These are phyloP conservation scores for Dalbergia oliveri DNA, from an alignment of 306 rosid species.

Conservation along the genomic window DNA sequence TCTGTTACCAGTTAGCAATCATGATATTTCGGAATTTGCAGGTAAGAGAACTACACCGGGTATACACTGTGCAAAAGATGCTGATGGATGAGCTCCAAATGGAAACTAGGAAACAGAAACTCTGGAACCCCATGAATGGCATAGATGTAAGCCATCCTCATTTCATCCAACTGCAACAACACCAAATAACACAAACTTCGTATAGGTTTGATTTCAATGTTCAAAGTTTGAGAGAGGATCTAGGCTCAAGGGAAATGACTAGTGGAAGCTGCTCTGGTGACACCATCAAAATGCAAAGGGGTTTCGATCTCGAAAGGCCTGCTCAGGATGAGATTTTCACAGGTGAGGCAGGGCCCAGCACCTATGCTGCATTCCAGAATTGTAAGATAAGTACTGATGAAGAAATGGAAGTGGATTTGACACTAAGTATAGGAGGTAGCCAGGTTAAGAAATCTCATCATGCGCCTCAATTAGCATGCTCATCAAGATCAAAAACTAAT, in stretches of 20 bases:
- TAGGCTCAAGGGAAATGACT: slow-evolving; percentile 53
- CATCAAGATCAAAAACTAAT: slow-evolving; percentile 45
- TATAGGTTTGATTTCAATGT: slow-evolving; percentile 48
- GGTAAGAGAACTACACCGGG: slow-evolving; percentile 87
- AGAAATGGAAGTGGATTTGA: slow-evolving; percentile 81
- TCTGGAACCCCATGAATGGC: slow-evolving; percentile 52
- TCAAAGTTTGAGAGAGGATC: slow-evolving; percentile 61
- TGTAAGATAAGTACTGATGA: slow-evolving; percentile 52
- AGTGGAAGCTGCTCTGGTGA: slow-evolving; percentile 70
- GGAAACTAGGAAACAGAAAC: slow-evolving; percentile 53
- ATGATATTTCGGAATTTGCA: slow-evolving; percentile 51
- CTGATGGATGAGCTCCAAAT: slow-evolving; percentile 71
- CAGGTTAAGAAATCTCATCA: slow-evolving; percentile 54
- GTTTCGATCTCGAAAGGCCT: slow-evolving; percentile 81
- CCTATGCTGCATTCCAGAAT: slow-evolving; percentile 44
- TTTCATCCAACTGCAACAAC: slow-evolving; percentile 46
- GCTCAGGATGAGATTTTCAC: slow-evolving; percentile 63
- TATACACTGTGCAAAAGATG: slow-evolving; percentile 82
- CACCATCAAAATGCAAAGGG: slow-evolving; percentile 59
- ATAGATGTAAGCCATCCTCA: slow-evolving; percentile 50
- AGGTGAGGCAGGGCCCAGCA: slow-evolving; percentile 63
- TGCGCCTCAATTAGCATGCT: slow-evolving; percentile 39
- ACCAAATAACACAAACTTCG: slow-evolving; percentile 42
- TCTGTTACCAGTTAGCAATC: slow-evolving; percentile 21
- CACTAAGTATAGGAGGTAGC: slow-evolving; percentile 87